Base-by-base conservation (phyloP, 1,139 yeast species). In the Pneumocystis wakefieldiae region DNA sequence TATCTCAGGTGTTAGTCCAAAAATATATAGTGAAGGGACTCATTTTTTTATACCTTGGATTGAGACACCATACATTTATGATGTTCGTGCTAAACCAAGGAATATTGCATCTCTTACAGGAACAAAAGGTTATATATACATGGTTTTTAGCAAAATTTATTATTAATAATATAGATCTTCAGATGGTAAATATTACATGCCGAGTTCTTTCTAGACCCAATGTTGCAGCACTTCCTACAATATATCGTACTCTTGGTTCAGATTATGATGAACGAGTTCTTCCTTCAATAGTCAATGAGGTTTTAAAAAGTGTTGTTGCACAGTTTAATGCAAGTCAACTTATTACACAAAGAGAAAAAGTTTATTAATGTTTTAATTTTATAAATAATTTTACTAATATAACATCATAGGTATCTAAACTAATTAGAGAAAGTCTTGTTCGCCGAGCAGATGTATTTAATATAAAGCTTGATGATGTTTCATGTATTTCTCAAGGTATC, bases 141-240 rank as follows among this genome's bases (percentile, higher is more conserved):
- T 28, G 10, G 3, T 3, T 42, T 35, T 35, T n/a, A 35, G 53
- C 1, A 59, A 36, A 5, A 39, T 19, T 28, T 53, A 24, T 28
- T 38, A 57, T 24, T 24, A 10, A 55, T 17, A 10, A 17, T 57
- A 24, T 53, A 65, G 67, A 92, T 76, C 81, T 92, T 73, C 99
- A 92, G 77, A 92, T 92, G 99, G 99, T 92, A 63, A 94, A 91
- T 76, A 92, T 92, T 71, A 91, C 97, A 28, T 92, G 99, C 76
- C 86, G 99, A 78, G 98, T 92, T 41, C 81, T 92, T 71, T 87
- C 95, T 65, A 84, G 91, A 73, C 99, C 99, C 0, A 86, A 88
- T 64, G 81, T 89, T 42, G 75, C 76, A 64, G 83, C 89, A 64
- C 80, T 92, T 70, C 96, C 97, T 36, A 80, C 81, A 28, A 87